Percentiles rank a stretch among this genome's conserved stretches.
These are phyloP conservation scores for Hypomontagnella submonticulosa DNA, from an alignment of 495 filamentous ascomycete species.

Conservation along the genomic window DNA sequence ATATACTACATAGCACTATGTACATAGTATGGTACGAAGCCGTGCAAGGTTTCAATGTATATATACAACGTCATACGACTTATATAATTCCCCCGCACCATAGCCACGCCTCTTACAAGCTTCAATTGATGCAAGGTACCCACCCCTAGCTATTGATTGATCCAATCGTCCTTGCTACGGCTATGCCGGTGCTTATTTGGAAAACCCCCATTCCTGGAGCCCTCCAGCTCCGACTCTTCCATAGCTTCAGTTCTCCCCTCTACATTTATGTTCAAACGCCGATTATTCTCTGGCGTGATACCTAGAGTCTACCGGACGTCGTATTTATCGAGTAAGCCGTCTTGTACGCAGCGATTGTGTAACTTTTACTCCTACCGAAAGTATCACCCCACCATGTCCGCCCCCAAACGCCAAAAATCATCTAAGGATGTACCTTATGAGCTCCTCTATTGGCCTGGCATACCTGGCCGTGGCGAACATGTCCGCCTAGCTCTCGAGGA, in stretches of 20 bases:
- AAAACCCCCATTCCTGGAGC: background rate
- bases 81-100: slow-evolving; percentile 26
- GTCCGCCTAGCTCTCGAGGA: slow-evolving; percentile 74
- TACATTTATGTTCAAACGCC: slow-evolving; percentile 16
- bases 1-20: background rate
- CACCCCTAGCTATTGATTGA: background rate
- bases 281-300: slow-evolving; percentile 5
- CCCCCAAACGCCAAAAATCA: slow-evolving; percentile 54
- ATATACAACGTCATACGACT: slow-evolving; percentile 33
- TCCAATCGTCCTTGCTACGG: slow-evolving; percentile 27
- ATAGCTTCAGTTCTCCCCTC: background rate
- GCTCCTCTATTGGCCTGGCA: slow-evolving; percentile 71
- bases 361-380: slow-evolving; percentile 28
- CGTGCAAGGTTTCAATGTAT: background rate
- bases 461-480: slow-evolving; percentile 74
- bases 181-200: slow-evolving; percentile 25
- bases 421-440: slow-evolving; percentile 61
- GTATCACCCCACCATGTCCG: slow-evolving; percentile 34
- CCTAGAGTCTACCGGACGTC: background rate
- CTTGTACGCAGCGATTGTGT: slow-evolving; percentile 1
- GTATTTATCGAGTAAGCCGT: background rate
- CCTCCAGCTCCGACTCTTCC: background rate
- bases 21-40: background rate
- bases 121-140: slow-evolving; percentile 14
- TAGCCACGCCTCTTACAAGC: slow-evolving; percentile 1